Base-by-base conservation (phyloP, 2,329 filamentous ascomycete species). In the Claviceps sorghi region DNA sequence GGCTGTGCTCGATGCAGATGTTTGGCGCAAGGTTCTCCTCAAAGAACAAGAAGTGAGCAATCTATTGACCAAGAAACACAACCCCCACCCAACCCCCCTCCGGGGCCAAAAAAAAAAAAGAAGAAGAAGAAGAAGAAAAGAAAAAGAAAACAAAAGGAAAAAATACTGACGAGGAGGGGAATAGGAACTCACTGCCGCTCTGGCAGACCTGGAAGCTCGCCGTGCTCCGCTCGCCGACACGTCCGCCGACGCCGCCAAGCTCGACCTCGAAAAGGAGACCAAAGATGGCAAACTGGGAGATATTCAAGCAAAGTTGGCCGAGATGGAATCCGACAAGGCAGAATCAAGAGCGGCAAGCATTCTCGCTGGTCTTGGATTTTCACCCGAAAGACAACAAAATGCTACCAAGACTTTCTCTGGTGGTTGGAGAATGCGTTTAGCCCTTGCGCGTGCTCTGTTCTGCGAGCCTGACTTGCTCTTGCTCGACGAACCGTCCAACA, bases 251-350 rank as follows among this genome's bases (percentile, higher is more conserved):
- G 91, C 91, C 15, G 84, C 82, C 42, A 86, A 78, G 63, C 75
- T 97, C 29, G 91, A 97, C 65, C 79, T 80, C 54, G 88, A 96
- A 61, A 83, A 89, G 56, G 93, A 97, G 68, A 87, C 87, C 43
- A 80, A 95, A 50, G 93, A 98, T 65, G 83, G 83, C 56, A 95
- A 93, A 41, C 77, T 98, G 46, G 88, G 85, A 59, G 93, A 98
- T 64, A 83, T 98, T 49, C 89, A 98, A 65, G 69, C 77, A 54
- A 98, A 98, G 69, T 77, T 98, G 54, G 81, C 90, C 21, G 93
- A 98, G 69, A 98, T 98, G 93, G 93, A 98, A 65, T 96, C 93
- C 0, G 93, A 98, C 73, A 97, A 96, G 72, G 93, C 93, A 54
- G 93, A 98, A 65, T 86, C 93, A 57, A 79, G 93, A 64, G 93